Evolutionary conservation across 2,329 filamentous ascomycete species (phyloP), one percentile per base, ranked within the genome.

Genomic region (Exserohilum turcica): DNA sequence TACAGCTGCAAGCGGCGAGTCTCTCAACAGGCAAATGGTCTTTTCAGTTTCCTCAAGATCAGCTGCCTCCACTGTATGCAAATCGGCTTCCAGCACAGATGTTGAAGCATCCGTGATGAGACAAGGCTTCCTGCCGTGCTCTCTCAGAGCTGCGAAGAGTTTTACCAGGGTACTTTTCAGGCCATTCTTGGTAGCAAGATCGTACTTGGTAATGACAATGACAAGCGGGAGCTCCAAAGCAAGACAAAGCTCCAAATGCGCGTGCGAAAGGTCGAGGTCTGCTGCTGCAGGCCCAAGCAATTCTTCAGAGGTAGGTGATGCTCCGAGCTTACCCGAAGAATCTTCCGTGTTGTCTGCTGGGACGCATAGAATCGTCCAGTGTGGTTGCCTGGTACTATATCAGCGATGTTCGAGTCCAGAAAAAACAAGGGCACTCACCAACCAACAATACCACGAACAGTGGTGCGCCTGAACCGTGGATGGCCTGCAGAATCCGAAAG

Each of bases 401-500:
- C 12, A 43, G 40, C 28, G 13, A 21, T 24, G 9, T 3, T 31
- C 9, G 21, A 38, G 19, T 24, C 7, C 21, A 24, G 7, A 16
- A 4, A 31, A 18, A 13, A 7, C 24, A 13, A 24, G 6, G 31
- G 12, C 8, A 57, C 64, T 61, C 52, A 65, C 92, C 94, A 97
- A 39, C 92, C 94, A 59, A 99, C 83, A n/a, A 99, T 80, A 0
- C 92, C 92, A 54, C 93, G 85, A 47, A 97, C 80, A 2, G 91
- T 93, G 5, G 93, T 97, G 50, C 94, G 87, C 42, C 92, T 85
- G 74, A 94, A 99, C 38, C 92, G 86, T 32, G 92, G 88, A 60
- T 96, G 90, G 0, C 94, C 94, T 13, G 93, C 93, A 39, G 93
- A 95, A 74, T 99, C 94, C 0, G 92, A 91, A 6, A 97, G 80